Conservation (phyloP, 108 stramenopile species). For the Asterionellopsis glacialis region DNA sequence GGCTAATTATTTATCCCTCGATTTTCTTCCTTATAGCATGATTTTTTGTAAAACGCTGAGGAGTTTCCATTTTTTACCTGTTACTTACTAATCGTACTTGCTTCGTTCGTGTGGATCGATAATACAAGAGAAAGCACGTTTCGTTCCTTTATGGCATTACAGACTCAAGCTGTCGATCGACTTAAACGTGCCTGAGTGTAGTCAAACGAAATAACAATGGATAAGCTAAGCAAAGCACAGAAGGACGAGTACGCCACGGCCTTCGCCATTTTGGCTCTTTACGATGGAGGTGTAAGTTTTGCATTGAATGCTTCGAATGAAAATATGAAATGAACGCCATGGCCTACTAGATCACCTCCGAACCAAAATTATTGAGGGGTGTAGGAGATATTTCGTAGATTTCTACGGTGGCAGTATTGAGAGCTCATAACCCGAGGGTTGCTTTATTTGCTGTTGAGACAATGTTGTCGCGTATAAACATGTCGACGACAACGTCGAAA, state of each 20-base stretch:
- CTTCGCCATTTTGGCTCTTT: constrained; percentile 90
- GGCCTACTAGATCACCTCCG: not conserved
- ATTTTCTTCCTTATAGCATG: no score
- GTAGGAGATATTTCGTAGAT: not conserved
- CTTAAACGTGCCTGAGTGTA: constrained; percentile 47
- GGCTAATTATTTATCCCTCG: no score
- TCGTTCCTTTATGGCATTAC: not conserved
- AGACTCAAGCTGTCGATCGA: constrained; percentile 41
- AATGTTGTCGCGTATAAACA: no score
- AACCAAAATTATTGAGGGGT: not conserved
- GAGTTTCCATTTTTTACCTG: no score
- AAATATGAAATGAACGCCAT: not conserved
- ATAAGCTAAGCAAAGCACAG: constrained; percentile 79
- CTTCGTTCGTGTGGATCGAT: no score
- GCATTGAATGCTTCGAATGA: constrained; percentile 8
- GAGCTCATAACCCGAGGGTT: not conserved
- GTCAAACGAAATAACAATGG: constrained; percentile 48
- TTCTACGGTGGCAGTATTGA: not conserved
- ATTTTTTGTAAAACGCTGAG: no score
- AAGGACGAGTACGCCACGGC: constrained; percentile 92
- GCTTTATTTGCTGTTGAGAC: no score
- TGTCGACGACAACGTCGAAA: no score
- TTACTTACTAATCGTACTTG: no score
- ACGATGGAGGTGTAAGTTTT: constrained; percentile 82
- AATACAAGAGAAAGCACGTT: no score